phyloP scores from a whole-genome alignment of 495 filamentous ascomycete species.

The Corynascus novoguineensis region DNA sequence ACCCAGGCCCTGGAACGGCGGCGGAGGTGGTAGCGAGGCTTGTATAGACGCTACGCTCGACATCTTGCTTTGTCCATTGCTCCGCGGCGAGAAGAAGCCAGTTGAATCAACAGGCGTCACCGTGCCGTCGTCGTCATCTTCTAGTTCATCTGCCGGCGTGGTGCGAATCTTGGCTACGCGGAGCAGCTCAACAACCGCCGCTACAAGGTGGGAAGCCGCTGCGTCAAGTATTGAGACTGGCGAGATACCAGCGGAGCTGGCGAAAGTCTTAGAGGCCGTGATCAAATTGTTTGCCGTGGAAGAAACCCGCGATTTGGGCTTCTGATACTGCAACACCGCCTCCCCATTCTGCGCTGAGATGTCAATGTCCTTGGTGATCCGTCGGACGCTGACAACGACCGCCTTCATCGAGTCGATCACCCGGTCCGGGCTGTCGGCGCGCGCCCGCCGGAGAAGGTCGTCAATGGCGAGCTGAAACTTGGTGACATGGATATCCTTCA shows the following conservation, averaged over 20 bases:
- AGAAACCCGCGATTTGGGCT: conserved; percentile 72
- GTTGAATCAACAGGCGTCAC: conserved; percentile 49
- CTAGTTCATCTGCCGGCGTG: conserved; percentile 65
- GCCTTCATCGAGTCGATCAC: conserved; percentile 76
- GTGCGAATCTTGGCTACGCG: conserved; percentile 76
- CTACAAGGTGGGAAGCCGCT: conserved; percentile 85
- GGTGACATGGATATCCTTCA: conserved; percentile 88
- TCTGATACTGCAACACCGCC: conserved; percentile 47
- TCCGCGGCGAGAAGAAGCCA: conserved; percentile 48
- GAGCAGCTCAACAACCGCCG: conserved; percentile 78
- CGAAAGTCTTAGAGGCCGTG: conserved; percentile 87
- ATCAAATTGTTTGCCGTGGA: conserved; percentile 94
- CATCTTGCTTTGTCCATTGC: conserved; percentile 31
- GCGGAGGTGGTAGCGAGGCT: conserved; percentile 38
- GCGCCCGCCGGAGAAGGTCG: conserved; percentile 75
- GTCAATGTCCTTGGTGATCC: conserved; percentile 74
- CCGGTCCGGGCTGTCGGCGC: conserved; percentile 61
- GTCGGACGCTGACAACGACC: conserved; percentile 72
- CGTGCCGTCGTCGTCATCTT: conserved; percentile 65
- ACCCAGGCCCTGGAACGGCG: conserved; percentile 47
- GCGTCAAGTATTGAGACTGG: conserved; percentile 93
- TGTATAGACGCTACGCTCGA: conserved; percentile 31
- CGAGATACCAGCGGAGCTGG: conserved; percentile 71
- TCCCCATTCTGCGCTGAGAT: conserved; percentile 46
- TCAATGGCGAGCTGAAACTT: conserved; percentile 94